A percentile compares a stretch with the other conserved stretches of the same genome.
phyloP scores from a whole-genome alignment of 2,329 filamentous ascomycete species.

The Xylariaceae sp. region DNA sequence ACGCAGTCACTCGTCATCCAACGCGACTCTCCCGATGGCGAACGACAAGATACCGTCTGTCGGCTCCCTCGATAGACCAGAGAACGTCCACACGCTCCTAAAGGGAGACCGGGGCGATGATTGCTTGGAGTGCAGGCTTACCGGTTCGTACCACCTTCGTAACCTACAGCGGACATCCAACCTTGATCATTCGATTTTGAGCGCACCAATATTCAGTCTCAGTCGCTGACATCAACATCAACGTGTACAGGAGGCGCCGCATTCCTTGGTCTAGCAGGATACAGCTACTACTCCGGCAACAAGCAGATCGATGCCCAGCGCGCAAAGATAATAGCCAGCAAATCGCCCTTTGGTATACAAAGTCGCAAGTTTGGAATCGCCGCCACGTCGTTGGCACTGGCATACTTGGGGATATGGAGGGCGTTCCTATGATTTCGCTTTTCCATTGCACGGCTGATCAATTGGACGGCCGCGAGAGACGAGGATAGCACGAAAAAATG shows the following conservation, averaged over 20 bases:
- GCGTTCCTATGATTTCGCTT: too few species aligned
- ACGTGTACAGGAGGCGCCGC: constrained; percentile 60
- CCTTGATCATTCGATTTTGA: too few species aligned
- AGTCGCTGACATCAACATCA: background rate
- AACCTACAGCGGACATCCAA: too few species aligned
- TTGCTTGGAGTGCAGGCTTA: constrained; percentile 66
- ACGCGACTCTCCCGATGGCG: constrained; percentile 36
- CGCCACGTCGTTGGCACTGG: constrained; percentile 62
- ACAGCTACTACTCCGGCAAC: constrained; percentile 74
- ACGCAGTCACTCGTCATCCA: background rate
- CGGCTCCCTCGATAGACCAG: constrained; percentile 54
- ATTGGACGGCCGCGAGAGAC: background rate
- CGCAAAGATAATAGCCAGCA: constrained; percentile 62
- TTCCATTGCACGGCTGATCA: too few species aligned
- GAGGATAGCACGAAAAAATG: too few species aligned
- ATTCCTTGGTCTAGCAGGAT: constrained; percentile 70
- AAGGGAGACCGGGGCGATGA: constrained; percentile 58
- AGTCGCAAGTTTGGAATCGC: constrained; percentile 65
- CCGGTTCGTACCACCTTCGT: constrained; percentile 51
- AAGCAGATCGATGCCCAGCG: constrained; percentile 65
- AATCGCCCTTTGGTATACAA: constrained; percentile 68
- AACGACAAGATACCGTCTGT: constrained; percentile 48
- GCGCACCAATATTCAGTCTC: too few species aligned
- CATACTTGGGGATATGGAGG: constrained; percentile 68
- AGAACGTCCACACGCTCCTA: constrained; percentile 56